phyloP scores from a whole-genome alignment of 2,329 filamentous ascomycete genomes.

The Bimuria novae-zelandiae region DNA sequence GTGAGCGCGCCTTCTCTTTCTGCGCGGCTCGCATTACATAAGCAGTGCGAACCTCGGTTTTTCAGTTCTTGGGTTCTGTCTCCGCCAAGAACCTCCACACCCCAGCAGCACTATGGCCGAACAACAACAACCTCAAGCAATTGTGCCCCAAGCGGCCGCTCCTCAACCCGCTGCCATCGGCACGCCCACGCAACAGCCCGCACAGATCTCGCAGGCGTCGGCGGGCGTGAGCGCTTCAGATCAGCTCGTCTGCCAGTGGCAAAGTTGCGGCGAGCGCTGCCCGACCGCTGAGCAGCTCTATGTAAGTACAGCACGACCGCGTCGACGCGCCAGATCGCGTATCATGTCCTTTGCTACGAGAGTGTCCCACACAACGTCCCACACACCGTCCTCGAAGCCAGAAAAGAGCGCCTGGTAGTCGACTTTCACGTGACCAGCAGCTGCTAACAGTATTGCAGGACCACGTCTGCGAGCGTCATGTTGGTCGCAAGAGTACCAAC shows the following conservation, averaged over 20 bases:
- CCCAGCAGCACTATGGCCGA: conserved; percentile 11
- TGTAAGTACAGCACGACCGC: conserved; percentile 50
- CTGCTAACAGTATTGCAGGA: conserved; percentile 62
- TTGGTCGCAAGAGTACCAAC: conserved; percentile 98
- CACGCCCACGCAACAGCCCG: conserved; percentile 40
- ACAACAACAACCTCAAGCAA: conserved; percentile 6
- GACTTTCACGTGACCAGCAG: conserved; percentile 14
- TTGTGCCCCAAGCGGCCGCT: conserved; percentile 11
- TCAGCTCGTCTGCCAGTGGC: conserved; percentile 64
- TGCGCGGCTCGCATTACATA: conserved; percentile 2
- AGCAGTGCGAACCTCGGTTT: neutral
- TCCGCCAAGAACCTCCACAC: conserved; percentile 4
- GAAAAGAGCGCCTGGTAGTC: neutral
- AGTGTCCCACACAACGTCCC: neutral
- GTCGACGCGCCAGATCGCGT: neutral
- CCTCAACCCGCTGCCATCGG: conserved; percentile 42
- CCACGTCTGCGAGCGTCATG: conserved; percentile 97
- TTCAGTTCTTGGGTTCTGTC: neutral
- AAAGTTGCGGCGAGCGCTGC: conserved; percentile 64
- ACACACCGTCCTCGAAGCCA: neutral
- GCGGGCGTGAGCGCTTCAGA: conserved; percentile 40
- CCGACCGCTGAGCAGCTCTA: conserved; percentile 65
- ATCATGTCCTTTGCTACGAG: neutral
- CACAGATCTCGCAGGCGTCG: conserved; percentile 36
- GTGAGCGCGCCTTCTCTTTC: neutral